These are phyloP conservation scores for Sonneratia alba DNA, from an alignment of 345 rosid species.

Conservation along the genomic window DNA sequence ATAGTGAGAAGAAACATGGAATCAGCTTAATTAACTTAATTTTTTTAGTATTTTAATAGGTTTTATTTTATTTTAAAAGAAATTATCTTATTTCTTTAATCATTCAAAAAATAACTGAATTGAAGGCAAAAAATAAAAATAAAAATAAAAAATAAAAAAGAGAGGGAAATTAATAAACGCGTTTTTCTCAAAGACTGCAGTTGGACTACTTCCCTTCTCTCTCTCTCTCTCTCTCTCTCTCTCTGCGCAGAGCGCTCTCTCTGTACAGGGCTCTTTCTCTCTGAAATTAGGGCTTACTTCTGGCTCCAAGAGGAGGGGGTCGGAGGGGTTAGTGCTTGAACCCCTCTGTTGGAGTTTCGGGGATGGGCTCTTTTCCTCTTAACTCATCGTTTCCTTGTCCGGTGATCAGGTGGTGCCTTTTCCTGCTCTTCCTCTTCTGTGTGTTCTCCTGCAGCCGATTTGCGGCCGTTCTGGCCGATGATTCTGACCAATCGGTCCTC, in stretches of 20 bases:
- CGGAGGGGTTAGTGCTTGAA: not conserved
- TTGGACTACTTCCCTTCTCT: conserved; percentile 21
- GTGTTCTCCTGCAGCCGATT: conserved; percentile 27
- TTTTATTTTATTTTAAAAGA: no score
- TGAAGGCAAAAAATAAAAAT: not conserved
- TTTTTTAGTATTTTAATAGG: no score
- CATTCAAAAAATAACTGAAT: not conserved
- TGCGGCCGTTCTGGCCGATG: conserved; percentile 19
- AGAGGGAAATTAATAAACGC: conserved; percentile 31
- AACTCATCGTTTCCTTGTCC: not conserved
- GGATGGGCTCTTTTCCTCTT: not conserved
- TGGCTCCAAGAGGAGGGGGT: conserved; percentile 1
- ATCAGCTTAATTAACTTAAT: no score
- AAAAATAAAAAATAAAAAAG: not conserved
- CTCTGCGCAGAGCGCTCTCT: not conserved
- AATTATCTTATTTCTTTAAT: no score
- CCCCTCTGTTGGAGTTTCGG: conserved; percentile 2
- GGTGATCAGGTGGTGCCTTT: not conserved
- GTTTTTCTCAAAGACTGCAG: conserved; percentile 37
- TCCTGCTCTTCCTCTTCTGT: conserved; percentile 9
- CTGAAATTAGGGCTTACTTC: conserved; percentile 3
- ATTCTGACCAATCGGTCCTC: conserved; percentile 55
- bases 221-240: conserved; percentile 14
- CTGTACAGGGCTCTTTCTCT: not conserved
- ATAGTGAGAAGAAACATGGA: no score